Base-by-base conservation (phyloP, 768 basidiomycete species). In the Agrocybe chaxingu region DNA sequence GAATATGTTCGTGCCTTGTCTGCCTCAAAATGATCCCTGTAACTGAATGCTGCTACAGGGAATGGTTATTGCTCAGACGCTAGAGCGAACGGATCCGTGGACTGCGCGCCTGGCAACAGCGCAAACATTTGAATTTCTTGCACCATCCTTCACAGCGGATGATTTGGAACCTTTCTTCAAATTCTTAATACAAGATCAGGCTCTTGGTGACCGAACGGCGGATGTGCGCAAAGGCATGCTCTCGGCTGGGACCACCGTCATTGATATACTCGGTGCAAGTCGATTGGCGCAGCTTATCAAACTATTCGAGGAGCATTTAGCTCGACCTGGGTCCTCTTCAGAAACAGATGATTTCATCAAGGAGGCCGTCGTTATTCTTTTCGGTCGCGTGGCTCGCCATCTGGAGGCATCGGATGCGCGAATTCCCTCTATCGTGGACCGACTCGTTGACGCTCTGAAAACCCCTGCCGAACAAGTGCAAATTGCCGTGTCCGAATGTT, bases 391-490 rank as follows among this genome's bases (percentile, higher is more conserved):
- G 7, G 96, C 96, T 5, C 77, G 89, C 6, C 94, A 98, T 69
- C 75, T 99, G 39, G 82, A 90, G 43, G 68, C 83, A 2, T 77
- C 80, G 0, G 94, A 98, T 64, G 54, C 75, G 4, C 85, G 94
- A 1, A 82, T 97, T 38, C 87, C 90, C 0, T 67, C 71, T 8
- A 89, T 98, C 54, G 87, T 98, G 7, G 84, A 92, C 53, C 76
- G 93, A 8, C 74, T 98, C 13, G 82, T 96, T 7, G 89, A 90
- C 31, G 92, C 96, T 1, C 74, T 99, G 50, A 88, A 87, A 67
- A 98, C 95, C 0, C 97, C 96, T 0, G 83, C 94, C 2, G 97
- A 99, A 64, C 87, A 95, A 62, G 97, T 99, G 0, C 96, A 98
- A 65, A 86, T 92, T 40, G 95, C 97, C 7, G 93, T 98, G 1